These are phyloP conservation scores for Rhodotorula glutinis DNA, from an alignment of 1,284 basidiomycete species.

Conservation along the genomic window DNA sequence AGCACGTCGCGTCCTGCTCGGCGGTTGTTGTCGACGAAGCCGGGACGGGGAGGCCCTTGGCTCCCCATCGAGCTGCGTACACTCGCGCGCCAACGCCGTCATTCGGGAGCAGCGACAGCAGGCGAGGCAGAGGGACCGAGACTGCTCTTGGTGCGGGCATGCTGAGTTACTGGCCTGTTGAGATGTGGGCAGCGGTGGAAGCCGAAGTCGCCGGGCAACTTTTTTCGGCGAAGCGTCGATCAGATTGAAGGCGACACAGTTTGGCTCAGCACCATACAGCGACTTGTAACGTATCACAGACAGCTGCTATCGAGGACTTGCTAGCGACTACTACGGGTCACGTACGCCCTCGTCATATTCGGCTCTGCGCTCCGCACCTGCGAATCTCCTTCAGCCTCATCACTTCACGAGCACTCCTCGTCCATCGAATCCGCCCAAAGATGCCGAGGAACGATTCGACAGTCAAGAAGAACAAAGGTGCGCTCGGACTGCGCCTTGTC, in stretches of 20 bases:
- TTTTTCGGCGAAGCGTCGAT: background rate
- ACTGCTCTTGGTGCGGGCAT: slow-evolving; percentile 1
- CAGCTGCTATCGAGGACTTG: background rate
- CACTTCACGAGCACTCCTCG: too few species aligned
- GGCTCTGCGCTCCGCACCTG: too few species aligned
- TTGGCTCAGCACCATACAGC: too few species aligned
- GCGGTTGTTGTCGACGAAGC: background rate
- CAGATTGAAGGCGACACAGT: too few species aligned
- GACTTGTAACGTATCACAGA: too few species aligned
- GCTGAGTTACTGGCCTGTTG: background rate
- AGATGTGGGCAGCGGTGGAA: background rate
- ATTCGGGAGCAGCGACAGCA: slow-evolving; percentile 64
- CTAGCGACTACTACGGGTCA: background rate
- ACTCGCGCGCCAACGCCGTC: slow-evolving; percentile 65
- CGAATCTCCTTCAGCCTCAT: background rate
- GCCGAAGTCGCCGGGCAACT: background rate
- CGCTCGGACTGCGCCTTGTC: too few species aligned
- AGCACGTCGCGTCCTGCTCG: slow-evolving; percentile 50
- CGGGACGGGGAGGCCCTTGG: slow-evolving; percentile 60
- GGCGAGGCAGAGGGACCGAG: slow-evolving; percentile 14
- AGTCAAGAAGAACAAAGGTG: slow-evolving; percentile 22
- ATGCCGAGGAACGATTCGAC: slow-evolving; percentile 27
- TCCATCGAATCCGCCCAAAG: background rate
- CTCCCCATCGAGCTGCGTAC: slow-evolving; percentile 67
- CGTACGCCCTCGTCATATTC: too few species aligned